Conservation (phyloP, 345 rosid genomes). For the Raphanus raphanistrum region DNA sequence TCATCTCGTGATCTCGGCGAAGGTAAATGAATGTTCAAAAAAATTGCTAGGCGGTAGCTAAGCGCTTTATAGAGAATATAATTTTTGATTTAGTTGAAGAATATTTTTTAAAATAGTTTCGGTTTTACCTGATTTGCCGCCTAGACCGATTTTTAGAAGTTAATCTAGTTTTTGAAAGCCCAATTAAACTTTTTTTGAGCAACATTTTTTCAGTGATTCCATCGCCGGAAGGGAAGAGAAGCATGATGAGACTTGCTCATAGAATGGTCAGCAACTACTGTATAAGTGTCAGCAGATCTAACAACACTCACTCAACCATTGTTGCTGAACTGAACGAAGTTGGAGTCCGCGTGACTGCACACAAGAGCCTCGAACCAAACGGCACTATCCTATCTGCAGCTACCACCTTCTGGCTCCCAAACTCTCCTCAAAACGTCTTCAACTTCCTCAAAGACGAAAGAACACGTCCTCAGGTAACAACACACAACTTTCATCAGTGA, state of each 20-base stretch:
- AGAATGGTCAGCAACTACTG: constrained; percentile 88
- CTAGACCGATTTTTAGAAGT: background rate
- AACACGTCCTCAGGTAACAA: constrained; percentile 78
- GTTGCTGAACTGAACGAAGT: constrained; percentile 65
- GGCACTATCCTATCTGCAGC: constrained; percentile 92
- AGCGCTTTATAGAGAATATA: background rate
- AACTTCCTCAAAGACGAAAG: constrained; percentile 89
- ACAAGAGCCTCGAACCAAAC: constrained; percentile 73
- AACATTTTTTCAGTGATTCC: constrained; percentile 59
- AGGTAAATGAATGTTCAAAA: constrained; percentile 41
- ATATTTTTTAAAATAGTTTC: too few species aligned
- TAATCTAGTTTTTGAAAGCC: background rate
- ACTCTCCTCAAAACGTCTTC: constrained; percentile 71
- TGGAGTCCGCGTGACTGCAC: constrained; percentile 80
- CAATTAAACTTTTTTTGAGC: background rate
- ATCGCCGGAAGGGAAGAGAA: constrained; percentile 79
- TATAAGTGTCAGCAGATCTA: constrained; percentile 75
- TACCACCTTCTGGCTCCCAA: constrained; percentile 89
- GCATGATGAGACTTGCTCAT: constrained; percentile 97
- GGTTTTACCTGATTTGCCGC: too few species aligned
- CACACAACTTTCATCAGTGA: background rate
- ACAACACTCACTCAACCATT: constrained; percentile 63
- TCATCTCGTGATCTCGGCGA: constrained; percentile 77
- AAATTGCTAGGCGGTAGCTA: background rate
- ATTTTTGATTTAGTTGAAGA: too few species aligned